Evolutionary conservation across 139 green algal genomes (phyloP).

Genomic region (Micractinium conductrix): DNA sequence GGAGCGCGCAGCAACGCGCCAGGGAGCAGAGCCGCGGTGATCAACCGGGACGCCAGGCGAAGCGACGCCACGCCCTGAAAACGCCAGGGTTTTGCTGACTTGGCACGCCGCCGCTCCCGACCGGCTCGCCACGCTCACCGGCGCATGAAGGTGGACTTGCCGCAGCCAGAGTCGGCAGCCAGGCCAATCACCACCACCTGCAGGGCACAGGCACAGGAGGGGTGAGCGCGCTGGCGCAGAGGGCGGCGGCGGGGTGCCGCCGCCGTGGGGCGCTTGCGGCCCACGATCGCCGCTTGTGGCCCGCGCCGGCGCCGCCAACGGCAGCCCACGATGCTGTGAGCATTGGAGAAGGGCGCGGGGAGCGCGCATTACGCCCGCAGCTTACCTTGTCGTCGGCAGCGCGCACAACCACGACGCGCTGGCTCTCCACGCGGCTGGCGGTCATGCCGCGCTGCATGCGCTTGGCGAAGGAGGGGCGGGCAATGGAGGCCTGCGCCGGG

Average conservation of each 20-base stretch:
- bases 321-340: too few relatives aligned
- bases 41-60: too few relatives aligned
- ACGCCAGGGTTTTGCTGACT: too few relatives aligned
- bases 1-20: too few relatives aligned
- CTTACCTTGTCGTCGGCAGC: slow-evolving; percentile 48
- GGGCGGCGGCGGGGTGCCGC: neutral
- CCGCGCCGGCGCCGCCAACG: too few relatives aligned
- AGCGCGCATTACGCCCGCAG: neutral
- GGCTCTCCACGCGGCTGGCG: slow-evolving; percentile 5
- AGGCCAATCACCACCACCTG: slow-evolving; percentile 93
- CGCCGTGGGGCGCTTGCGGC: neutral
- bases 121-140: slow-evolving; percentile 32
- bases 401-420: slow-evolving; percentile 38
- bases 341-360: too few relatives aligned
- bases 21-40: too few relatives aligned
- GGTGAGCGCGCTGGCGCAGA: neutral
- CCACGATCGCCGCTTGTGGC: neutral
- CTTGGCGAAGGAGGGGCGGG: slow-evolving; percentile 16
- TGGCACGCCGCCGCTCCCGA: neutral
- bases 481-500: neutral
- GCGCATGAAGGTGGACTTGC: slow-evolving; percentile 99
- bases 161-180: slow-evolving; percentile 98
- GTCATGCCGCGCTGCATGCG: neutral
- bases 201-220: neutral
- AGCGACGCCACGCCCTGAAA: too few relatives aligned